Base-by-base conservation (phyloP, 2,329 filamentous ascomycete species). In the Paradendryphiella salina region DNA sequence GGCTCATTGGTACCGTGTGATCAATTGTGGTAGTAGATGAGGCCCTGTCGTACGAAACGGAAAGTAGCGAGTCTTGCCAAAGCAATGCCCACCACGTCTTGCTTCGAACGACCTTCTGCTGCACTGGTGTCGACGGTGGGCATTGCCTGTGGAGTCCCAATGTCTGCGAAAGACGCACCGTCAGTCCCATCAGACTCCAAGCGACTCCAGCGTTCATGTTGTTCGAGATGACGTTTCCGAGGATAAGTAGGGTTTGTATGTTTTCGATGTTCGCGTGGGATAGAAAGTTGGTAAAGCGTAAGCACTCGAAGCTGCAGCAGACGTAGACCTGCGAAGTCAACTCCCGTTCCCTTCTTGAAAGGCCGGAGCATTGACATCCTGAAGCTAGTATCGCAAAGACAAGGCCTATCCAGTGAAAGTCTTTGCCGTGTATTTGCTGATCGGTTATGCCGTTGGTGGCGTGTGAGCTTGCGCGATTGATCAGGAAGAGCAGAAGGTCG, bases 151-250 rank as follows among this genome's bases (percentile, higher is more conserved):
- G 83, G 35, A 86, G 69, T 4, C 83, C 83, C 9, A 85, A 76
- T 5, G 81, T 82, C 67, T 85, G 77, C 10, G 82, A 82, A 68
- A 85, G 79, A 51, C 83, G 77, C 39, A 84, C 77, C 1, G 82
- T 85, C 67, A 85, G 77, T 7, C 82, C 77, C 76, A 69, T 79
- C 11, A 85, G 66, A 20, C 83, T 81, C 75, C 85, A 86, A 4
- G 83, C 81, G 14, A 84, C 83, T 2, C 83, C 83, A 7, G 83
- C 83, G 52, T 85, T 86, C 81, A 84, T 84, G 56, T 83, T 84
- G 63, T 84, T 83, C 1, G 81, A 82, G 23, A 84, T 75, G 18
- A 83, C 83, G 59, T 85, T 85, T 40, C 82, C 81, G 23, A 86
- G 82, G 10, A 85, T 81, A 3, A 85, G 70, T 17, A 85, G 74